A percentile compares a stretch with the other conserved stretches of the same genome.
Conservation (phyloP, 2,329 filamentous ascomycete genomes). For the Verticillium alfalfae region DNA sequence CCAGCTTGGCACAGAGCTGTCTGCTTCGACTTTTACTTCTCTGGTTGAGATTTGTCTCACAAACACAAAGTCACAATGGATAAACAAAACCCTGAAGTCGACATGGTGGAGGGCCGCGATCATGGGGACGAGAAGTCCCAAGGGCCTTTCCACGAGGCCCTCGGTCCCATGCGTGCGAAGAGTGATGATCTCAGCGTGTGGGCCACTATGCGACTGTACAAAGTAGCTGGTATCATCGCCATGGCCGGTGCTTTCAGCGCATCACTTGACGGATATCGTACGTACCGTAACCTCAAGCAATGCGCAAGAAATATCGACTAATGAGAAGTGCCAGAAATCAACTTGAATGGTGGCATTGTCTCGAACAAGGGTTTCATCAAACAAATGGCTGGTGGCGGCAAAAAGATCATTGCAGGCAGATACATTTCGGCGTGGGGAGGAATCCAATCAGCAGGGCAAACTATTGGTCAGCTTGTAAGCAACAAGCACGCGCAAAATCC, state of each 20-base stretch:
- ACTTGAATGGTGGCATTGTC: constrained; percentile 29
- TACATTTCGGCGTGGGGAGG: constrained; percentile 32
- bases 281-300: neutral
- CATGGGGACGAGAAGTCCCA: constrained; percentile 1
- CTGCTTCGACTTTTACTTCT: neutral
- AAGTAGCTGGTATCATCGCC: constrained; percentile 24
- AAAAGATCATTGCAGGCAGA: constrained; percentile 24
- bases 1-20: neutral
- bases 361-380: constrained; percentile 33
- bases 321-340: constrained; percentile 9
- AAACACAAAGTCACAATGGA: neutral
- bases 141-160: neutral
- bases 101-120: constrained; percentile 8
- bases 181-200: constrained; percentile 31
- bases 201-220: constrained; percentile 27
- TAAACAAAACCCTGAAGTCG: constrained; percentile 5
- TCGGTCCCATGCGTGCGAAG: constrained; percentile 24
- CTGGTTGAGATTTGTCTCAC: neutral
- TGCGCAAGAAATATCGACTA: constrained; percentile 12
- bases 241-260: constrained; percentile 35
- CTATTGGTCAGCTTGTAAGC: constrained; percentile 28
- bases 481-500: neutral
- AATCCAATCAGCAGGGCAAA: constrained; percentile 30
- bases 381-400: constrained; percentile 23
- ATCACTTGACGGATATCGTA: constrained; percentile 33